A percentile compares a stretch with the other conserved stretches of the same genome.
Evolutionary conservation across 1,139 yeast species (phyloP).

Genomic region (Candida albicans): DNA sequence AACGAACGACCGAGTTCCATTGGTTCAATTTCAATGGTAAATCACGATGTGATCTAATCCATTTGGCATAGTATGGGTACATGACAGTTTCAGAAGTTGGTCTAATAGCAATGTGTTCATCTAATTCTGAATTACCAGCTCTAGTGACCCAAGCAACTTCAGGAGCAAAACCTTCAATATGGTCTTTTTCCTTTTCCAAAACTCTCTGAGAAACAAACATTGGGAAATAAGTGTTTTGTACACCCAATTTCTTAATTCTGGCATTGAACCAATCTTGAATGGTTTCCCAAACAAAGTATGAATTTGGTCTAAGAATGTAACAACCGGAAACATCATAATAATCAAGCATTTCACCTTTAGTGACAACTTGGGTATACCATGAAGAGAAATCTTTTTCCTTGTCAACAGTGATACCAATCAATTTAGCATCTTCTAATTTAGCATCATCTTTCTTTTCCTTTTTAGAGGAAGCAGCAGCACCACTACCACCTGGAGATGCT

Average conservation of each 20-base stretch:
- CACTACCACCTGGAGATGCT: too few species aligned
- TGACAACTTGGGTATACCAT: conserved; percentile 95
- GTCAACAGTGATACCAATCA: conserved; percentile 95
- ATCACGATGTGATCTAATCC: conserved; percentile 98
- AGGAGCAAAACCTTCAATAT: conserved; percentile 98
- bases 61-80: conserved; percentile 99
- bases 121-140: conserved; percentile 92
- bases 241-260: conserved; percentile 83
- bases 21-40: conserved; percentile 94
- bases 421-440: conserved; percentile 81
- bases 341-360: conserved; percentile 97
- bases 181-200: conserved; percentile 96
- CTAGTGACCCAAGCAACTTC: conserved; percentile 99
- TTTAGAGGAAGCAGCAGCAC: conserved; percentile 25
- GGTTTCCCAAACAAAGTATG: conserved; percentile 92
- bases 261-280: conserved; percentile 86
- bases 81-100: conserved; percentile 99
- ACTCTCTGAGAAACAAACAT: conserved; percentile 95
- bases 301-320: conserved; percentile 94
- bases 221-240: conserved; percentile 95
- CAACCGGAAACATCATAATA: conserved; percentile 99
- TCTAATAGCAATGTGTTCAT: conserved; percentile 98
- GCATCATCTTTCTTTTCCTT: conserved; percentile 47
- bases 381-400: conserved; percentile 89
- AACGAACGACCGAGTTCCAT: conserved; percentile 99